These are phyloP conservation scores for Leccinum griseonigrum DNA, from an alignment of 1,284 basidiomycete genomes.

Conservation along the genomic window DNA sequence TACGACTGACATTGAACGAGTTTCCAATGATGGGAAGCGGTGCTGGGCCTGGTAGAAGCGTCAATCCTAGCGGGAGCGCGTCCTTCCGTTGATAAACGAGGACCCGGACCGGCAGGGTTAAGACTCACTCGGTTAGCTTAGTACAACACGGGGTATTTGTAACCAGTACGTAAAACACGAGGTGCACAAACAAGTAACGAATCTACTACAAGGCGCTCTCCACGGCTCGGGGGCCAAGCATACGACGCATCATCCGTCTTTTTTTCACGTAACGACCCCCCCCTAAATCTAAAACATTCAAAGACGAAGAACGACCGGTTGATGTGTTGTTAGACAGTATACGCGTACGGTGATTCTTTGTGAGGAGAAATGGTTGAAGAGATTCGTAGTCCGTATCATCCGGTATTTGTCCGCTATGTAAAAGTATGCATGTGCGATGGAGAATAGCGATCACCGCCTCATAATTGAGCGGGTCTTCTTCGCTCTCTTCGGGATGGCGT, in stretches of 20 bases:
- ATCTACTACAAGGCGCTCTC: not conserved
- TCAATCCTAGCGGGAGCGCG: not conserved
- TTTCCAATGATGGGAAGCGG: slow-evolving; percentile 10
- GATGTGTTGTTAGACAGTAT: not conserved
- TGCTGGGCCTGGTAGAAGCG: slow-evolving; percentile 8
- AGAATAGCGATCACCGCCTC: not conserved
- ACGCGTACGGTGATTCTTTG: not conserved
- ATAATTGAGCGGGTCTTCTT: not conserved
- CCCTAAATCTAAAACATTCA: not conserved
- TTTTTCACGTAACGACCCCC: not conserved
- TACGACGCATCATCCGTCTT: not conserved
- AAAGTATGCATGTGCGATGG: not conserved
- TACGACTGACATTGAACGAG: not conserved
- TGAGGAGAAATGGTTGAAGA: not conserved
- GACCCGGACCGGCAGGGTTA: not conserved
- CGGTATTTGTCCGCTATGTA: not conserved
- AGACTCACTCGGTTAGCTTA: not conserved
- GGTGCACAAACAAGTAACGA: not conserved
- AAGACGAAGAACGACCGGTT: not conserved
- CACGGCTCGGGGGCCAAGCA: not conserved
- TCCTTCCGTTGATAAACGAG: not conserved
- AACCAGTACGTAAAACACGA: not conserved
- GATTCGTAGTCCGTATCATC: not conserved
- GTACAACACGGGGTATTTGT: not conserved
- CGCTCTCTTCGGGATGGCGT: not conserved